These are phyloP conservation scores for Trichoderma breve DNA, from an alignment of 2,329 filamentous ascomycete species.

Conservation along the genomic window DNA sequence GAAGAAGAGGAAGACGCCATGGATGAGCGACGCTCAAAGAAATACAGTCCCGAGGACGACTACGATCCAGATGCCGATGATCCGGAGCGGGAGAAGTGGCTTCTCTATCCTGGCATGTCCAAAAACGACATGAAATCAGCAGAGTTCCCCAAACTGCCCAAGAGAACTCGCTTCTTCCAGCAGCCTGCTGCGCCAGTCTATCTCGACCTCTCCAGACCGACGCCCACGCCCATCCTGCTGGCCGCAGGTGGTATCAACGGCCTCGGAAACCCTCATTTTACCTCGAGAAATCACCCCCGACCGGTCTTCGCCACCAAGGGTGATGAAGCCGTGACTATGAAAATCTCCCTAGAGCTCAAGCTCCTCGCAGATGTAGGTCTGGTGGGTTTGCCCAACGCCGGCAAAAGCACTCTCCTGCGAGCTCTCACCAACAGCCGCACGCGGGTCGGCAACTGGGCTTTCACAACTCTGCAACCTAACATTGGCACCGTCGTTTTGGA, in stretches of 20 bases:
- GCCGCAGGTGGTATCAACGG: constrained; percentile 87
- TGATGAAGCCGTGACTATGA: constrained; percentile 73
- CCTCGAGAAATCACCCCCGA: constrained; percentile 67
- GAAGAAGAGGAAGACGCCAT: constrained; percentile 18
- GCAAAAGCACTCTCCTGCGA: constrained; percentile 88
- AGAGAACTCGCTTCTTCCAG: constrained; percentile 54
- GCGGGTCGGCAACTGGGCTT: constrained; percentile 90
- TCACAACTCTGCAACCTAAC: constrained; percentile 91
- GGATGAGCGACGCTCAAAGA: constrained; percentile 11
- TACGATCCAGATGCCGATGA: constrained; percentile 45
- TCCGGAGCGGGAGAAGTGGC: constrained; percentile 68
- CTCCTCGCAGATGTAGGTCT: constrained; percentile 92
- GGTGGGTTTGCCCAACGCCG: constrained; percentile 92
- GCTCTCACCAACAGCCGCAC: constrained; percentile 86
- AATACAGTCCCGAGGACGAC: constrained; percentile 27
- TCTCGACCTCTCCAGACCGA: constrained; percentile 71
- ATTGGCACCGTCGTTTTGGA: constrained; percentile 95
- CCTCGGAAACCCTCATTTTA: constrained; percentile 90
- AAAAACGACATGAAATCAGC: constrained; percentile 63
- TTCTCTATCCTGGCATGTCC: constrained; percentile 77
- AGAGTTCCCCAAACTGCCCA: constrained; percentile 50
- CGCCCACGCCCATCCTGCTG: constrained; percentile 79
- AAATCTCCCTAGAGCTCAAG: constrained; percentile 87
- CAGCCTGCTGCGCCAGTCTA: constrained; percentile 72
- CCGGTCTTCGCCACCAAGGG: constrained; percentile 90